phyloP scores from a whole-genome alignment of 257 asterid genomes.

The Paraleonurus japonicus region DNA sequence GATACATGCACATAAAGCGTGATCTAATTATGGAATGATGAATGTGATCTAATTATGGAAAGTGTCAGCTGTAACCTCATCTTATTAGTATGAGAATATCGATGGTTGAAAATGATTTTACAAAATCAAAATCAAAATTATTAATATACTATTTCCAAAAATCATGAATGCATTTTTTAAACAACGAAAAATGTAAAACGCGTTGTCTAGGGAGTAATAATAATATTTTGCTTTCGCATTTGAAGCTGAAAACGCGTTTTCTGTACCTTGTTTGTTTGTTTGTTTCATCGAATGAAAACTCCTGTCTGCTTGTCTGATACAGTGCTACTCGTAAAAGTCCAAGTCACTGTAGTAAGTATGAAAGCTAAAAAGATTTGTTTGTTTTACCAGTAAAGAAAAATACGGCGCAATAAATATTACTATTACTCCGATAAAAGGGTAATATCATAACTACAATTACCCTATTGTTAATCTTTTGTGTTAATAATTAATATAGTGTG shows the following conservation, averaged over 20 bases:
- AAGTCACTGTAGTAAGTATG: conserved; percentile 11
- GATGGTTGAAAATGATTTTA: too few relatives aligned
- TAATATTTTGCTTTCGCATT: not conserved
- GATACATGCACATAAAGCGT: not conserved
- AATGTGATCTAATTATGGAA: conserved; percentile 1
- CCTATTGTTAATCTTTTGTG: too few relatives aligned
- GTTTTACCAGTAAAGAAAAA: not conserved
- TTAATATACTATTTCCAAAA: too few relatives aligned
- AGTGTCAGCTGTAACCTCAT: not conserved
- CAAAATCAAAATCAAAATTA: too few relatives aligned
- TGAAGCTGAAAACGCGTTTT: conserved; percentile 32
- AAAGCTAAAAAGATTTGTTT: conserved; percentile 21
- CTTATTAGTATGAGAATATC: not conserved
- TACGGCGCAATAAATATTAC: too few relatives aligned
- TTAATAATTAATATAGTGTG: too few relatives aligned
- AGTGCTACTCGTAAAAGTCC: not conserved
- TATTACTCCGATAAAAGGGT: too few relatives aligned
- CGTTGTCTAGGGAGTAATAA: not conserved
- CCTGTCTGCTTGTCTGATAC: conserved; percentile 21
- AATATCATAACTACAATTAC: too few relatives aligned
- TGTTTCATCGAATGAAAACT: conserved; percentile 21
- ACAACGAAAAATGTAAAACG: not conserved
- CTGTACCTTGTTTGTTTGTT: conserved; percentile 23
- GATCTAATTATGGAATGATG: conserved; percentile 7
- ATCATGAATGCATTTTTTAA: too few relatives aligned